Base-by-base conservation (phyloP, 768 basidiomycete genomes). In the Boletus vinaceobasis region DNA sequence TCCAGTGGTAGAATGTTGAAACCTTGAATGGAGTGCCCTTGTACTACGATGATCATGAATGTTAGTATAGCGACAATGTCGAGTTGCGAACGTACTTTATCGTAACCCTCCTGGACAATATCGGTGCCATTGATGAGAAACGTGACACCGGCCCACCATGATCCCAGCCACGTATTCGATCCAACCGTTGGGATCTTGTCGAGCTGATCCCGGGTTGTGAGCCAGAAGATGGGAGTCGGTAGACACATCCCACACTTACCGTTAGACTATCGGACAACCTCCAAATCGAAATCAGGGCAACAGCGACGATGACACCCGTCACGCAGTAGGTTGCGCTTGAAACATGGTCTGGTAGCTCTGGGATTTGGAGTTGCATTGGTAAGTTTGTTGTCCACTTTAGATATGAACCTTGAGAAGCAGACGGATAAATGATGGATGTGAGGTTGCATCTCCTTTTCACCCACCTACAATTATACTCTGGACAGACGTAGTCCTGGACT, bases 1-100 rank as follows among this genome's bases (percentile, higher is more conserved):
- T 57, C 80, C 80, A 82, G 39, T 60, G 59, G 14, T 50, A 45
- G n/a, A 67, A 33, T 1, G 46, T 53, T 0, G 73, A 53, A 11
- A 73, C 59, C 44, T 71, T 74, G 61, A 74, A 76, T 11, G 65
- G 52, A 2, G 54, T 47, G 11, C 52, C 57, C 33, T 68, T 68
- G 60, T 71, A 60, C 73, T 74, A 23, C 19, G 26, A 52, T 43
- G 4, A 15, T 36, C 11, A 31, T 48, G 19, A 29, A 10, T 6
- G 0, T 43, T 8, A 40, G 17, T 14, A 26, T 26, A 8, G 3
- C 15, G 14, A 31, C 1, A 5, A 10, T 7, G 1, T 31, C 3
- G n/a, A 36, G 17, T 2, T 3, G 11, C 9, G 3, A 11, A 56
- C 49, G 4, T n/a, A 72, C 72, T 55, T 71, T 70, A 17, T 60